A percentile compares a stretch with the other conserved stretches of the same genome.
phyloP scores from a whole-genome alignment of 768 basidiomycete species.

The Leucocoprinus birnbaumii region DNA sequence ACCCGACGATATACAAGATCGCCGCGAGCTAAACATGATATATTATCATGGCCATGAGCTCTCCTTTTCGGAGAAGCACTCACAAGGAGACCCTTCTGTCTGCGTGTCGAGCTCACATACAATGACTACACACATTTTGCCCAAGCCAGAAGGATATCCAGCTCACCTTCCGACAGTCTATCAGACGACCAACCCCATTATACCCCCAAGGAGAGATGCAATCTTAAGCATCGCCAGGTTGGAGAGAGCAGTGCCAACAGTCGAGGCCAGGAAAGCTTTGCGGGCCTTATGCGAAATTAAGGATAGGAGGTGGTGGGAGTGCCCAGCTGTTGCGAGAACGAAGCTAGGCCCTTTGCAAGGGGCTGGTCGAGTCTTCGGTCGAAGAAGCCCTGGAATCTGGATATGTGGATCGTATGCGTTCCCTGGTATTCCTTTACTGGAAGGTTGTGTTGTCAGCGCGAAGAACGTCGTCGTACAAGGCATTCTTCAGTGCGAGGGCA shows the following conservation, averaged over 20 bases:
- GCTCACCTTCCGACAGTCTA: slow-evolving; percentile 37
- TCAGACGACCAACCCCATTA: slow-evolving; percentile 75
- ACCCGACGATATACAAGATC: slow-evolving; percentile 46
- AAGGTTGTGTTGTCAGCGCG: slow-evolving; percentile 80
- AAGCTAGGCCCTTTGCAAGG: slow-evolving; percentile 53
- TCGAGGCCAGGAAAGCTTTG: slow-evolving; percentile 48
- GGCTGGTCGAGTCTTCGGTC: slow-evolving; percentile 30
- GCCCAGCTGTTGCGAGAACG: slow-evolving; percentile 31
- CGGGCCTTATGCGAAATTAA: slow-evolving; percentile 37
- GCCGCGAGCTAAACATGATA: slow-evolving; percentile 67
- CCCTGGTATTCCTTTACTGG: slow-evolving; percentile 72
- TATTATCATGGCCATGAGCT: slow-evolving; percentile 12
- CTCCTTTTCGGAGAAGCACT: slow-evolving; percentile 11
- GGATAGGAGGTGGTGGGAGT: slow-evolving; percentile 41
- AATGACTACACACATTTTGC: slow-evolving; percentile 69
- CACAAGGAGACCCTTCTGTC: slow-evolving; percentile 15
- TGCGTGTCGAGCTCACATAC: slow-evolving; percentile 49
- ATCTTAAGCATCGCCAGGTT: slow-evolving; percentile 58
- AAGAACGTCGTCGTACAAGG: slow-evolving; percentile 49
- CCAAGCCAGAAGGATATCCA: slow-evolving; percentile 32
- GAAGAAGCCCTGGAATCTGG: slow-evolving; percentile 50
- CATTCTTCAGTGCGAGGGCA: slow-evolving; percentile 33
- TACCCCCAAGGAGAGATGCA: slow-evolving; percentile 42
- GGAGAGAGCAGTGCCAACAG: slow-evolving; percentile 60
- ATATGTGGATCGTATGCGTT: slow-evolving; percentile 72